A percentile compares a stretch with the other conserved stretches of the same genome.
These are phyloP conservation scores for Wickerhamomyces ciferrii DNA, from an alignment of 805 yeast genomes.

Conservation along the genomic window DNA sequence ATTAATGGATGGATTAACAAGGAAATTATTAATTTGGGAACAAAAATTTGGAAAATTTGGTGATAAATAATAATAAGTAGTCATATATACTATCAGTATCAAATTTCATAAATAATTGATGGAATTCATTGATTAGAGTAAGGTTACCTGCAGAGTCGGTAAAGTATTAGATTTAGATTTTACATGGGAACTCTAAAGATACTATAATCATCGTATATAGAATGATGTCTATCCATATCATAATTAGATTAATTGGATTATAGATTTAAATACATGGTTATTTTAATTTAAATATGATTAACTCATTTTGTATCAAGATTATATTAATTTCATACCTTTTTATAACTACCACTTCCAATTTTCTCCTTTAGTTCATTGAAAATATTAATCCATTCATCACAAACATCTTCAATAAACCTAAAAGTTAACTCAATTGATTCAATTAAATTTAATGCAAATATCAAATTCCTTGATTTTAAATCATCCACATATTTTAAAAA, in stretches of 20 bases:
- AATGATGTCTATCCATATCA: no score
- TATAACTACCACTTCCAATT: neutral
- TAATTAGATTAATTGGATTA: no score
- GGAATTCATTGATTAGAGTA: no score
- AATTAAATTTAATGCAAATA: constrained; percentile 7
- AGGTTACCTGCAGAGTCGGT: no score
- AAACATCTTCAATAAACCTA: constrained; percentile 1
- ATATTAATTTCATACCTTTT: neutral
- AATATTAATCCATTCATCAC: constrained; percentile 9
- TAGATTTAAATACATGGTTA: no score
- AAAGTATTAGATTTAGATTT: no score
- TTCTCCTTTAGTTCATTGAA: neutral
- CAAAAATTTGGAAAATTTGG: constrained; percentile 43
- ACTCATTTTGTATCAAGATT: no score
- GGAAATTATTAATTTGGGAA: constrained; percentile 75
- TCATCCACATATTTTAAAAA: constrained; percentile 29
- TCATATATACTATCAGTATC: no score
- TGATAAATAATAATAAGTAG: constrained; percentile 10
- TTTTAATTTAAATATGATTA: no score
- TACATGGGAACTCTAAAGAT: no score
- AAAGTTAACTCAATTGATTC: constrained; percentile 12
- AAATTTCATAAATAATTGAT: no score
- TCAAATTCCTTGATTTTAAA: constrained; percentile 22
- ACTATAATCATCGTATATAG: no score
- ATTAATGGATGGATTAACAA: constrained; percentile 69